Percentiles rank a stretch among this genome's conserved stretches.
These are phyloP conservation scores for Nigrograna mackinnonii DNA, from an alignment of 2,329 filamentous ascomycete species.

Conservation along the genomic window DNA sequence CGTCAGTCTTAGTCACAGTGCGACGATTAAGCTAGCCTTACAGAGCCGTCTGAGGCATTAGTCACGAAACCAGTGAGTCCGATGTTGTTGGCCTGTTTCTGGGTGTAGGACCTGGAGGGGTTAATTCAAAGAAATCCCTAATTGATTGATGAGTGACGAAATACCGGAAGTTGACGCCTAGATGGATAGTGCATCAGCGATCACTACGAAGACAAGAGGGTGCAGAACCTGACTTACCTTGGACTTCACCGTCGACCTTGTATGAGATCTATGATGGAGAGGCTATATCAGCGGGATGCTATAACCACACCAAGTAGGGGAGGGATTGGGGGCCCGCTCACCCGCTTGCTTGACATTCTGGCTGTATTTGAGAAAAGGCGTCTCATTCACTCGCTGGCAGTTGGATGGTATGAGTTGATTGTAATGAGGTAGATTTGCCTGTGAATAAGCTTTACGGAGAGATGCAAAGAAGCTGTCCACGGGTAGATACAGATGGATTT, in stretches of 20 bases:
- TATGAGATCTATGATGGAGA: constrained; percentile 55
- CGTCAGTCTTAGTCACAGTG: constrained; percentile 10
- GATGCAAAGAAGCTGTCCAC: no score
- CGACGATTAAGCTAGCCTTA: constrained; percentile 18
- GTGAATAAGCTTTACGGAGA: no score
- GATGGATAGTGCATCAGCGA: background rate
- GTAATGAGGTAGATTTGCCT: no score
- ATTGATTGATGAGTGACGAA: background rate
- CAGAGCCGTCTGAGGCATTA: constrained; percentile 51
- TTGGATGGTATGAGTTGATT: no score
- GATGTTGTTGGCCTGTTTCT: constrained; percentile 46
- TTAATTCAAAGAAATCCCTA: background rate
- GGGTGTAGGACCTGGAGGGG: constrained; percentile 42
- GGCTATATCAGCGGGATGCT: constrained; percentile 18
- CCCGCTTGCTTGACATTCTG: constrained; percentile 39
- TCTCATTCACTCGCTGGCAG: constrained; percentile 3
- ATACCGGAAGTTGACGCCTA: constrained; percentile 55
- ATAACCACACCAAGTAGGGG: background rate
- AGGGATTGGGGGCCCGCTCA: constrained; percentile 26
- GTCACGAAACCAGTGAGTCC: constrained; percentile 51
- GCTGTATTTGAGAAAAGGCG: constrained; percentile 25
- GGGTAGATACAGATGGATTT: no score
- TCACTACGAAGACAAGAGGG: constrained; percentile 1
- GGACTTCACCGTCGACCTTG: constrained; percentile 51
- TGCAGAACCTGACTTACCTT: constrained; percentile 35